Evolutionary conservation across 768 basidiomycete genomes (phyloP).

Genomic region (Boletus vermiculosoides): DNA sequence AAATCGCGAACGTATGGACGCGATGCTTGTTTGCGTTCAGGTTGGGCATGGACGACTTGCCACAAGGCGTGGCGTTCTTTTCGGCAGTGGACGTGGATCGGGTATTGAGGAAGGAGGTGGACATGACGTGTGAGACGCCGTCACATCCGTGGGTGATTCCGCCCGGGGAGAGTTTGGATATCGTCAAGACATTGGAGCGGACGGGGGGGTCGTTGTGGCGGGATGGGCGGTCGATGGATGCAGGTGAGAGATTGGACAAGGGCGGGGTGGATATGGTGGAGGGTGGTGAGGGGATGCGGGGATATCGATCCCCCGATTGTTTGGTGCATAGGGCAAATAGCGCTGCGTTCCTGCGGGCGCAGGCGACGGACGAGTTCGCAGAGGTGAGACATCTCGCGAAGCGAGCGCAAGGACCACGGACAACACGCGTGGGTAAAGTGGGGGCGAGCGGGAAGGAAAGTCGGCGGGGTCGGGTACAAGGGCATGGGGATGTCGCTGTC

Average conservation of each 20-base stretch:
- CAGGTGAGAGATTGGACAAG: constrained; percentile 3
- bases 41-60: constrained; percentile 94
- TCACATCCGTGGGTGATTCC: constrained; percentile 82
- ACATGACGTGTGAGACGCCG: constrained; percentile 94
- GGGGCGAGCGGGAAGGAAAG: not conserved
- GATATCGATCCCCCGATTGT: constrained; percentile 58
- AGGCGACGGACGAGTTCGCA: constrained; percentile 67
- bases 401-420: constrained; percentile 27
- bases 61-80: constrained; percentile 95
- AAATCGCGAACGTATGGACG: constrained; percentile 96
- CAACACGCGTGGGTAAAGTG: not conserved
- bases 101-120: constrained; percentile 92
- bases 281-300: constrained; percentile 29
- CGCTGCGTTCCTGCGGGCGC: constrained; percentile 71
- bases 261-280: not conserved
- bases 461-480: constrained; percentile 12
- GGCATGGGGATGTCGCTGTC: constrained; percentile 6
- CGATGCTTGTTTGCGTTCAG: constrained; percentile 85
- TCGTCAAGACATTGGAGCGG: constrained; percentile 57
- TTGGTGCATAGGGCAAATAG: constrained; percentile 61
- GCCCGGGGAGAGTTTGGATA: constrained; percentile 84
- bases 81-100: constrained; percentile 92
- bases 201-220: constrained; percentile 71
- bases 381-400: constrained; percentile 71
- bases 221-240: constrained; percentile 56